Evolutionary conservation across 2,329 filamentous ascomycete genomes (phyloP).

Genomic region (Penicillium sp.): DNA sequence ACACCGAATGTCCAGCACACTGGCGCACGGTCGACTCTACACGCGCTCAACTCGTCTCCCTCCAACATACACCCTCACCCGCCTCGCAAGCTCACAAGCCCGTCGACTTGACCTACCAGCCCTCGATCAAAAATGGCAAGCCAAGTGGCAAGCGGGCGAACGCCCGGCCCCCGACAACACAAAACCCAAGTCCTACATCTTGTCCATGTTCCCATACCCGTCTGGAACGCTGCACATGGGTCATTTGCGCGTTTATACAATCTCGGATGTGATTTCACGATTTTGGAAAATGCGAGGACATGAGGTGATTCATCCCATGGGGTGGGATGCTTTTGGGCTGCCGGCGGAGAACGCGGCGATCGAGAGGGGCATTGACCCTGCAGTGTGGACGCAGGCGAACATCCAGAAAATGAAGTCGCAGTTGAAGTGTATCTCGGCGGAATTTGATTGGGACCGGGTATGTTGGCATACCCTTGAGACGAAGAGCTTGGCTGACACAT

Average conservation of each 20-base stretch:
- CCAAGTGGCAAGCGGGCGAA: constrained; percentile 44
- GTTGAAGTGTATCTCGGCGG: constrained; percentile 74
- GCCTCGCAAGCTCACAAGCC: constrained; percentile 29
- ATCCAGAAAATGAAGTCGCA: constrained; percentile 85
- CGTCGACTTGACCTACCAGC: constrained; percentile 45
- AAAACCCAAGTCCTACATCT: constrained; percentile 62
- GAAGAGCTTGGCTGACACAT: constrained; percentile 3
- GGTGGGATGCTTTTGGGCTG: constrained; percentile 90
- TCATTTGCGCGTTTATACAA: constrained; percentile 85
- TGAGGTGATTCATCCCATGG: constrained; percentile 82
- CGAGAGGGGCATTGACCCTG: constrained; percentile 75
- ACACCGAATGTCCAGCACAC: constrained; percentile 26
- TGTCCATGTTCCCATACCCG: constrained; percentile 93
- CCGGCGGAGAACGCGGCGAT: constrained; percentile 91
- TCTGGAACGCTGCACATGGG: constrained; percentile 85
- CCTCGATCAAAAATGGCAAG: constrained; percentile 58
- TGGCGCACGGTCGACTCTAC: constrained; percentile 22
- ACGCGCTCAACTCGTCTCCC: constrained; percentile 15
- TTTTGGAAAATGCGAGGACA: constrained; percentile 74
- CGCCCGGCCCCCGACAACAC: constrained; percentile 8
- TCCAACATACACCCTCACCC: constrained; percentile 16
- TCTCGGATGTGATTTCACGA: constrained; percentile 80
- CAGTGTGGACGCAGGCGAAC: constrained; percentile 76
- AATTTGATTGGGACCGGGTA: constrained; percentile 82
- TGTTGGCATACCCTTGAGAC: constrained; percentile 33